Evolutionary conservation across 768 basidiomycete genomes (phyloP).

Genomic region (Podaxis rugospora): DNA sequence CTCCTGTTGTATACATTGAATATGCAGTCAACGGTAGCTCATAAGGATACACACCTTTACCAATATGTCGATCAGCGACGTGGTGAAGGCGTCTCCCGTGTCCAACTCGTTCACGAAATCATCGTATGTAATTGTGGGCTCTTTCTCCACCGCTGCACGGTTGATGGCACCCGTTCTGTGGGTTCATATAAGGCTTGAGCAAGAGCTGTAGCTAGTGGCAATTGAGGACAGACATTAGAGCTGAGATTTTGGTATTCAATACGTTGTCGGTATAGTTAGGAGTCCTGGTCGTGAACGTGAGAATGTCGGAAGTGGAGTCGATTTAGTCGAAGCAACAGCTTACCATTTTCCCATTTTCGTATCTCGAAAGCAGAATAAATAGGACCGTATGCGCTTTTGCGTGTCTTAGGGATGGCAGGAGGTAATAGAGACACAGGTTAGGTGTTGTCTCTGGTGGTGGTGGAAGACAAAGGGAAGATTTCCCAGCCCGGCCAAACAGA

Average conservation of each 20-base stretch:
- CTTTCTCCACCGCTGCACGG: constrained; percentile 63
- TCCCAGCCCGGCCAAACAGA: constrained; percentile 24
- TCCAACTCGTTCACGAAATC: constrained; percentile 74
- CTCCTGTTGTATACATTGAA: constrained; percentile 43
- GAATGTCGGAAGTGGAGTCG: constrained; percentile 12
- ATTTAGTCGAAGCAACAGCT: constrained; percentile 17
- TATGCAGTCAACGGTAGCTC: not conserved
- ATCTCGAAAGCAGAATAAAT: constrained; percentile 19
- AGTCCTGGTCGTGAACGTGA: constrained; percentile 45
- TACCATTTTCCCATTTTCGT: constrained; percentile 72
- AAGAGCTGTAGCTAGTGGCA: not conserved
- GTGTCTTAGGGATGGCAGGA: constrained; percentile 14
- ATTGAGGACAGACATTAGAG: constrained; percentile 59
- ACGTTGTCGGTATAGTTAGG: constrained; percentile 70
- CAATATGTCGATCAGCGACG: constrained; percentile 68
- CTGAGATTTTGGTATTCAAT: constrained; percentile 69
- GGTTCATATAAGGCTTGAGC: not conserved
- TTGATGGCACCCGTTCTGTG: constrained; percentile 68
- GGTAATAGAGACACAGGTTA: not conserved
- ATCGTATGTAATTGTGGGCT: constrained; percentile 68
- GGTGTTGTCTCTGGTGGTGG: constrained; percentile 21
- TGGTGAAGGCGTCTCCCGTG: constrained; percentile 76
- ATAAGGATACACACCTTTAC: constrained; percentile 56
- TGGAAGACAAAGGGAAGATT: constrained; percentile 23
- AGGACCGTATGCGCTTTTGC: constrained; percentile 11